A percentile compares a stretch with the other conserved stretches of the same genome.
These are phyloP conservation scores for Sclerotinia nivalis DNA, from an alignment of 2,329 filamentous ascomycete genomes.

Conservation along the genomic window DNA sequence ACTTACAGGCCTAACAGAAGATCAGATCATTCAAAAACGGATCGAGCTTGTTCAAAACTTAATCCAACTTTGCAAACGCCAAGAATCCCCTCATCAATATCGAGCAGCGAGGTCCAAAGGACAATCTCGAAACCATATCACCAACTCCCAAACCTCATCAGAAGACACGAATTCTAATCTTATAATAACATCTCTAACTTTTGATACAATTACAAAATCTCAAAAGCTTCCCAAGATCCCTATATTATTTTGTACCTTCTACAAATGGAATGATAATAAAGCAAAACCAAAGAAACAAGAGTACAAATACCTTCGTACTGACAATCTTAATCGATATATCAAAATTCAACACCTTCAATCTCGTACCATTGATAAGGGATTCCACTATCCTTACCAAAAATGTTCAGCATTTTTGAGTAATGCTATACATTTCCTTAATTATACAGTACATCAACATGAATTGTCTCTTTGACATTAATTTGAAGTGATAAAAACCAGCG, in stretches of 20 bases:
- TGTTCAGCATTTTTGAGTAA: conserved; percentile 23
- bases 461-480: conserved; percentile 16
- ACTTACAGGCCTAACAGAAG: background rate
- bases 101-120: background rate
- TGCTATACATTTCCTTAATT: conserved; percentile 22
- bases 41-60: background rate
- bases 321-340: background rate
- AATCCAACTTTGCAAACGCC: background rate
- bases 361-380: conserved; percentile 7
- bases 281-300: background rate
- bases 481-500: background rate
- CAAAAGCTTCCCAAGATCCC: background rate
- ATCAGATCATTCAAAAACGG: background rate
- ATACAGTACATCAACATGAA: conserved; percentile 17
- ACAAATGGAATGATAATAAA: background rate
- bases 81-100: background rate
- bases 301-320: background rate
- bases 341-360: conserved; percentile 18
- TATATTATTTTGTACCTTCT: background rate
- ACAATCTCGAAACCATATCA: background rate
- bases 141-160: background rate
- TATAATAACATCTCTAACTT: background rate
- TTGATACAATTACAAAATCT: background rate
- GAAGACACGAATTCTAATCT: background rate
- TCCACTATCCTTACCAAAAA: conserved; percentile 23